A percentile compares a stretch with the other conserved stretches of the same genome.
phyloP scores from a whole-genome alignment of 805 yeast species.

The Metschnikowia hibisci region DNA sequence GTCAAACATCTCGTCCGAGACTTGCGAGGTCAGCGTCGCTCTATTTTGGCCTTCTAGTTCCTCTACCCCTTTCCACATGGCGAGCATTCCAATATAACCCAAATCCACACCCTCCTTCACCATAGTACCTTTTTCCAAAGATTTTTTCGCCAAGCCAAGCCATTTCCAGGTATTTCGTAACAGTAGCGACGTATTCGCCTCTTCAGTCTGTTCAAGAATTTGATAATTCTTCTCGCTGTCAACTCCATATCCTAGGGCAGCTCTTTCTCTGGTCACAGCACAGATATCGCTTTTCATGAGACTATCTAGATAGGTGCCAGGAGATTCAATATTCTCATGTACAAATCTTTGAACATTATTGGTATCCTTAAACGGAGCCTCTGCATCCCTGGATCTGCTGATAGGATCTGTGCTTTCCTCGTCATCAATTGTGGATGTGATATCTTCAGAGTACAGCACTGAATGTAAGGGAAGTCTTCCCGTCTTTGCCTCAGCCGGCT shows the following conservation, averaged over 20 bases:
- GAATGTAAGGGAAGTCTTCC: background rate
- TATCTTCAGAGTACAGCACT: conserved; percentile 20
- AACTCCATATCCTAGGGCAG: conserved; percentile 66
- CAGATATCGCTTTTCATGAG: conserved; percentile 72
- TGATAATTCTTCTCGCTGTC: conserved; percentile 62
- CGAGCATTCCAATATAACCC: conserved; percentile 83
- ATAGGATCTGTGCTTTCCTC: conserved; percentile 20
- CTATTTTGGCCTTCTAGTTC: conserved; percentile 47
- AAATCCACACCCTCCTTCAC: conserved; percentile 67
- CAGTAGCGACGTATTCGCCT: conserved; percentile 47
- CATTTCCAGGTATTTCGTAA: conserved; percentile 87
- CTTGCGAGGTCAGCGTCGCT: conserved; percentile 17
- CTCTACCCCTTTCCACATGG: conserved; percentile 79
- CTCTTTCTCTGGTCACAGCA: conserved; percentile 65
- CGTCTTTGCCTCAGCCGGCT: background rate
- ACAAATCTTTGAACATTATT: background rate
- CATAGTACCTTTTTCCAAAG: conserved; percentile 64
- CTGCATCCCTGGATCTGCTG: conserved; percentile 2
- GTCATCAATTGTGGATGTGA: conserved; percentile 31
- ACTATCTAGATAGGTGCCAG: conserved; percentile 24
- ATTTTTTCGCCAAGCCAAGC: conserved; percentile 68
- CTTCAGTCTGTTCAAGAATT: conserved; percentile 50
- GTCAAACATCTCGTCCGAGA: conserved; percentile 40
- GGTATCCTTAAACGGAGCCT: conserved; percentile 1
- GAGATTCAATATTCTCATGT: conserved; percentile 11